Conservation (phyloP, 2,329 filamentous ascomycete species). For the Xylaria digitata region DNA sequence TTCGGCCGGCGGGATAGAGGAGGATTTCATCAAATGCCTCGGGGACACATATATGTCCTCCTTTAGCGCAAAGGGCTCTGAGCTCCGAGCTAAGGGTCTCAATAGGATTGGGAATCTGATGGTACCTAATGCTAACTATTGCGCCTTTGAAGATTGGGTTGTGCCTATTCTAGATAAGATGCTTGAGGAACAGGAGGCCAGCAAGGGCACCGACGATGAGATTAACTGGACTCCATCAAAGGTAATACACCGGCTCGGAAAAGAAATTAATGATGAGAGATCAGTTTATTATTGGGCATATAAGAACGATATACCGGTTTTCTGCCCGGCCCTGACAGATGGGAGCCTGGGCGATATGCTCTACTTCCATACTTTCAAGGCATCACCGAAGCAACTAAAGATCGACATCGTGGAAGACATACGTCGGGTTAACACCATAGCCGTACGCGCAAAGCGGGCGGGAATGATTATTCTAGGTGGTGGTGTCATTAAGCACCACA, state of each 20-base stretch:
- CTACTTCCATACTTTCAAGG: constrained; percentile 96
- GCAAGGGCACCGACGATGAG: constrained; percentile 71
- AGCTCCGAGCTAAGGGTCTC: constrained; percentile 83
- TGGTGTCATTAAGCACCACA: constrained; percentile 97
- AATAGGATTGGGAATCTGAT: constrained; percentile 97
- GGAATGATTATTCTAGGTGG: constrained; percentile 97
- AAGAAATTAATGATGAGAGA: constrained; percentile 91
- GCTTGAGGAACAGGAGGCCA: constrained; percentile 91
- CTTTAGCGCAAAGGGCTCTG: constrained; percentile 81
- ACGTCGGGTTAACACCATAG: constrained; percentile 89
- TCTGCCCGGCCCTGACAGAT: constrained; percentile 95
- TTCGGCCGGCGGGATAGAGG: constrained; percentile 93
- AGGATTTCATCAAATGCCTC: constrained; percentile 98
- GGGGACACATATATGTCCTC: constrained; percentile 92
- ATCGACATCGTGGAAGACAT: constrained; percentile 97
- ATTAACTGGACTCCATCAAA: constrained; percentile 95
- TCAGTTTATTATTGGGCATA: constrained; percentile 98
- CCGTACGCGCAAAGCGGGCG: constrained; percentile 85
- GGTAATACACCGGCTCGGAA: constrained; percentile 87
- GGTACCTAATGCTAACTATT: constrained; percentile 97
- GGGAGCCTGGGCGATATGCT: constrained; percentile 97
- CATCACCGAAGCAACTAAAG: constrained; percentile 81
- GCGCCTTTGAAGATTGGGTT: constrained; percentile 97
- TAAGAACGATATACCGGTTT: constrained; percentile 96
- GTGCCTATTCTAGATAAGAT: constrained; percentile 94